Evolutionary conservation across 1,284 basidiomycete genomes (phyloP), one percentile per base, ranked within the genome.

Genomic region (Pisolithus thermaeus): DNA sequence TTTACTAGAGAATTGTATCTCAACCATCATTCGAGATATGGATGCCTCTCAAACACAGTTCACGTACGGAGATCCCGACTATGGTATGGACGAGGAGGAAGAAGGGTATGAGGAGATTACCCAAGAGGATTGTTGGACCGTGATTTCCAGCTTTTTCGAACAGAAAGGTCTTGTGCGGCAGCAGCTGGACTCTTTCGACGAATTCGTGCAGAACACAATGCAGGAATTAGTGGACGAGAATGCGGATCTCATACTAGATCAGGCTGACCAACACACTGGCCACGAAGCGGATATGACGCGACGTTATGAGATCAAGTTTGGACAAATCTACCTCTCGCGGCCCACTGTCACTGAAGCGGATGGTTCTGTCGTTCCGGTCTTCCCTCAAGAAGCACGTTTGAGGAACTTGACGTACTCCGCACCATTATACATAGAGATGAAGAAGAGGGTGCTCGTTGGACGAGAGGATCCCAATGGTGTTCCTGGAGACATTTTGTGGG

Each of bases 191-290:
- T 96, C 92, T 28, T 99, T 97, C 73, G 95, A 99, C 70, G 97
- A 99, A 72, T 99, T 99, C 65, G 92, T 99, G 46, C 92, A 96
- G 69, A 98, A 97, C 65, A 98, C 95, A n/a, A 97, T 99, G 90
- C 96, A 99, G 72, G 96, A 99, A 69, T 79, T 99, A 32, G 95
- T 99, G 35, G 96, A 99, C 66, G 97, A 99, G 73, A 93, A 92
- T 59, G 76, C 86, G 32, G 91, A 92, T 61, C 83, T 99, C 64
- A 95, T 96, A 55, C 77, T 99, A 48, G 96, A 99, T 73, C 96
- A 99, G 71, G 88, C 88, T 53, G 89, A 93, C 66, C 96, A 99
- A 71, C 93, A 97, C 68, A 91, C 93, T 3, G 94, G 92, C 16
- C 84, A 87, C 56, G 81, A 84, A 38, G 74, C 81, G 38, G 92